These are phyloP conservation scores for Erodium moschatum DNA, from an alignment of 441 rosid species.

Conservation along the genomic window DNA sequence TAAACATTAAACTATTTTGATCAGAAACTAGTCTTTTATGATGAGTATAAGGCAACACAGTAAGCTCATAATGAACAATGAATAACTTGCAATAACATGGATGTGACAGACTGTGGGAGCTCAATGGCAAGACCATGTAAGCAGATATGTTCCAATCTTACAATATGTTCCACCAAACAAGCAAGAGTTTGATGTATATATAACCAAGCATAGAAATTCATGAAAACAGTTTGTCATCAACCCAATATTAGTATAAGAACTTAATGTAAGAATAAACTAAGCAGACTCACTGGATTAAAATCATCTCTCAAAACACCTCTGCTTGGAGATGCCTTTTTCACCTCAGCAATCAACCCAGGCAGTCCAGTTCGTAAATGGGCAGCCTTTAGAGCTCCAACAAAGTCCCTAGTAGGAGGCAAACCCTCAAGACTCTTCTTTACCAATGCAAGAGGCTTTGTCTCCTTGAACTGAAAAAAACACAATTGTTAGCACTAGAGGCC, in stretches of 20 bases:
- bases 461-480: constrained; percentile 55
- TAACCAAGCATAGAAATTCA: no score
- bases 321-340: constrained; percentile 97
- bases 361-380: constrained; percentile 61
- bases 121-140: no score
- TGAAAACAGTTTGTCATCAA: background rate
- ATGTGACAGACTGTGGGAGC: background rate
- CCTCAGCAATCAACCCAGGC: constrained; percentile 94
- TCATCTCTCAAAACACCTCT: constrained; percentile 76
- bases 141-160: no score
- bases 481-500: constrained; percentile 8
- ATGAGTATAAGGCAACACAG: background rate
- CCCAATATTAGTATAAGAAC: constrained; percentile 2
- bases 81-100: constrained; percentile 1
- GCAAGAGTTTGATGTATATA: no score
- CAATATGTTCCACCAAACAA: no score
- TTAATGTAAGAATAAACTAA: background rate
- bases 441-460: constrained; percentile 36
- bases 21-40: background rate
- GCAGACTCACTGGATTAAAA: constrained; percentile 58
- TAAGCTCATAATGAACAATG: background rate
- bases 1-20: background rate
- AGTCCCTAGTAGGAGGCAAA: constrained; percentile 72
- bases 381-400: constrained; percentile 62
- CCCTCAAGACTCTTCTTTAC: constrained; percentile 47